Conservation (phyloP, 176 grass and related monocot genomes). For the Pontederia paniculata region DNA sequence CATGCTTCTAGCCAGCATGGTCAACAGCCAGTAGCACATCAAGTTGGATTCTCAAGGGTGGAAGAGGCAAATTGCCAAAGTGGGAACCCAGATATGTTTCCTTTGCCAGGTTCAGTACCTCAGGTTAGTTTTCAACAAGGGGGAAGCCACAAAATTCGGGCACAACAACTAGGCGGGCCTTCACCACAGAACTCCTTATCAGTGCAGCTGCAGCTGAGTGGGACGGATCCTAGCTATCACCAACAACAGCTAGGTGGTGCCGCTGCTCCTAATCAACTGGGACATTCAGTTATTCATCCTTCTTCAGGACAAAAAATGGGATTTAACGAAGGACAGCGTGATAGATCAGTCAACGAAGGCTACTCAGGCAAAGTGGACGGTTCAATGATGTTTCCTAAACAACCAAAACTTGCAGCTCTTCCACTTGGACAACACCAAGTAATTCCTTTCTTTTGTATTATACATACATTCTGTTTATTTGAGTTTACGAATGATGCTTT, state of each 20-base stretch:
- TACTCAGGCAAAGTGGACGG: slow-evolving; percentile 47
- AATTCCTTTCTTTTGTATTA: slow-evolving; percentile 21
- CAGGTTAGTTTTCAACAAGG: slow-evolving; percentile 30
- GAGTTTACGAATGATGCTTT: background rate
- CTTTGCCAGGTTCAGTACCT: slow-evolving; percentile 25
- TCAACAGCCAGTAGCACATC: slow-evolving; percentile 36
- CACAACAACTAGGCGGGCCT: slow-evolving; percentile 35
- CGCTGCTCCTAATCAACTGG: slow-evolving; percentile 36
- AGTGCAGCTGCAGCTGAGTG: slow-evolving; percentile 28
- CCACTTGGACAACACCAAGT: slow-evolving; percentile 33
- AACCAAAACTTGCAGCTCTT: slow-evolving; percentile 63
- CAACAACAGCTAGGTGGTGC: slow-evolving; percentile 23
- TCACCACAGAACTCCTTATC: slow-evolving; percentile 28
- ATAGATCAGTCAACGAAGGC: slow-evolving; percentile 35
- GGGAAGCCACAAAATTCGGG: slow-evolving; percentile 26
- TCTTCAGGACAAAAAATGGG: slow-evolving; percentile 38
- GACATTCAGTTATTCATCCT: slow-evolving; percentile 36
- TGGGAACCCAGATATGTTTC: slow-evolving; percentile 39
- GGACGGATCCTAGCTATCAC: slow-evolving; percentile 30
- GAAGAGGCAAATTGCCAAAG: slow-evolving; percentile 28
- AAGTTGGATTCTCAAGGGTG: slow-evolving; percentile 24
- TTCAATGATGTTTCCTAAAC: slow-evolving; percentile 38
- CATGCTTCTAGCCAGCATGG: slow-evolving; percentile 22
- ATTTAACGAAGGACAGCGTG: slow-evolving; percentile 39
- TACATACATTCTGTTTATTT: background rate